These are phyloP conservation scores for Podospora anserina DNA, from an alignment of 495 filamentous ascomycete species.

Conservation along the genomic window DNA sequence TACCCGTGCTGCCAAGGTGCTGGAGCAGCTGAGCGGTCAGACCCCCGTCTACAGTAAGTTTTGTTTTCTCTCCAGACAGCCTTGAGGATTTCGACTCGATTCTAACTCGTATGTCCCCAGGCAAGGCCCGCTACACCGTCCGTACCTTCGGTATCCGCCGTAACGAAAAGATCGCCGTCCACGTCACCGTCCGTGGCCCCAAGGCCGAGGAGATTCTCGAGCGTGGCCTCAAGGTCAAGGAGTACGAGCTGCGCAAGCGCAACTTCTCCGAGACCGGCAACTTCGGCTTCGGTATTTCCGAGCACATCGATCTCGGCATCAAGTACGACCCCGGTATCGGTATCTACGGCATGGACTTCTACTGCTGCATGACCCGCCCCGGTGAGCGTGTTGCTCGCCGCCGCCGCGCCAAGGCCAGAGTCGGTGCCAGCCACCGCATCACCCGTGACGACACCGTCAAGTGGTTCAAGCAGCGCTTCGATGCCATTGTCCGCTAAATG, in stretches of 20 bases:
- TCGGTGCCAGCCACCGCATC: slow-evolving; percentile 90
- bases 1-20: slow-evolving; percentile 98
- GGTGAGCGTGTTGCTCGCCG: slow-evolving; percentile 97
- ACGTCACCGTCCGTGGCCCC: slow-evolving; percentile 98
- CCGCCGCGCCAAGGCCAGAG: slow-evolving; percentile 77
- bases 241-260: slow-evolving; percentile 97
- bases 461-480: slow-evolving; percentile 99
- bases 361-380: slow-evolving; percentile 99
- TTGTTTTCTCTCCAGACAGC: neutral
- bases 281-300: slow-evolving; percentile 99
- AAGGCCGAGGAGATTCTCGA: slow-evolving; percentile 99
- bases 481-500: slow-evolving; percentile 89
- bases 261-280: slow-evolving; percentile 99
- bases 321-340: slow-evolving; percentile 99
- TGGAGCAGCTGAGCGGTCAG: slow-evolving; percentile 99
- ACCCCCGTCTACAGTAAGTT: slow-evolving; percentile 95
- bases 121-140: slow-evolving; percentile 99
- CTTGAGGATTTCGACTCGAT: neutral
- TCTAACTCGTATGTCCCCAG: slow-evolving; percentile 41
- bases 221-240: slow-evolving; percentile 99
- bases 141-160: slow-evolving; percentile 99
- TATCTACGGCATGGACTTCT: slow-evolving; percentile 99
- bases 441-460: slow-evolving; percentile 89
- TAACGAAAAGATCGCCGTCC: slow-evolving; percentile 99
- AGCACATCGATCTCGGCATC: slow-evolving; percentile 99